These are phyloP conservation scores for Penicillium cosmopolitanum DNA, from an alignment of 495 filamentous ascomycete species.

Conservation along the genomic window DNA sequence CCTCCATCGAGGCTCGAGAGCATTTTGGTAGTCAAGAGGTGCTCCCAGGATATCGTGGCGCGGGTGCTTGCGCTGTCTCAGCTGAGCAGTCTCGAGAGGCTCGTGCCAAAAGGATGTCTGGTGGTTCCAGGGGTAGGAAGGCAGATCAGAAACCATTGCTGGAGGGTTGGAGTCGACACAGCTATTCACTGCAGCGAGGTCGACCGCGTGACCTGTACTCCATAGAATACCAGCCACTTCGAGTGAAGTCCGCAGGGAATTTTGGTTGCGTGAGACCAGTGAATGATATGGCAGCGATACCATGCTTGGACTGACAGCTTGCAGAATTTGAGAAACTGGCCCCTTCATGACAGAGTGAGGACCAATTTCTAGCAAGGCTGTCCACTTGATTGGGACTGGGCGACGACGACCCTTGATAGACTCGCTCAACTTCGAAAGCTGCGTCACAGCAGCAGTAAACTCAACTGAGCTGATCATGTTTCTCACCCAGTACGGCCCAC, in stretches of 20 bases:
- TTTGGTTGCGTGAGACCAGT: constrained; percentile 35
- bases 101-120: constrained; percentile 39
- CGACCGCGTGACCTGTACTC: constrained; percentile 30
- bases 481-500: constrained; percentile 43
- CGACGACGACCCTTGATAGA: constrained; percentile 27
- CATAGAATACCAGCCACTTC: constrained; percentile 43
- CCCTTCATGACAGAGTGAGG: constrained; percentile 63
- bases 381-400: constrained; percentile 22
- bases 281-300: constrained; percentile 37
- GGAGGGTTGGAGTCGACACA: constrained; percentile 16
- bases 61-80: constrained; percentile 27
- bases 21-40: constrained; percentile 29
- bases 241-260: constrained; percentile 37
- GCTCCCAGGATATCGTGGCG: constrained; percentile 49
- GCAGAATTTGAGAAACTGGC: constrained; percentile 61
- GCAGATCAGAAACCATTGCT: constrained; percentile 41
- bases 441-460: constrained; percentile 40
- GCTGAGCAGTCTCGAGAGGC: constrained; percentile 45
- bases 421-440: constrained; percentile 22
- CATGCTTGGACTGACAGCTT: constrained; percentile 29
- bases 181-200: constrained; percentile 28
- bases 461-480: constrained; percentile 49
- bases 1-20: constrained; percentile 32
- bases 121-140: constrained; percentile 52
- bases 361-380: constrained; percentile 54